Evolutionary conservation across 345 rosid species (phyloP).

Genomic region (Cardiospermum halicacabum): DNA sequence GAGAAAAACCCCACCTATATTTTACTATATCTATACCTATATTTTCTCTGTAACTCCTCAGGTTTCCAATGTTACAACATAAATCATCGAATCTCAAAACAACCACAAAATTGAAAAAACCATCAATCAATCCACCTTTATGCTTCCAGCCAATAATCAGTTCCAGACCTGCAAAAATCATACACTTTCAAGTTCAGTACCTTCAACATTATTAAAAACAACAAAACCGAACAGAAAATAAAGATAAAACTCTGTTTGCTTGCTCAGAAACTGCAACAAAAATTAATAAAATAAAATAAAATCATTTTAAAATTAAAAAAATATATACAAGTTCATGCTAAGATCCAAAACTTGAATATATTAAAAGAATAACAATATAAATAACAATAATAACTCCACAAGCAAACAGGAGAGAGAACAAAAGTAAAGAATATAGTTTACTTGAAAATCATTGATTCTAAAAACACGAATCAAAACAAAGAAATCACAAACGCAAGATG

Average conservation of each 20-base stretch:
- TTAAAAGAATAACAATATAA: background rate
- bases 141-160: background rate
- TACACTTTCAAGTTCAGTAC: slow-evolving; percentile 10
- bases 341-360: background rate
- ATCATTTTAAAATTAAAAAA: slow-evolving; percentile 3
- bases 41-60: too few relatives aligned
- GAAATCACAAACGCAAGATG: background rate
- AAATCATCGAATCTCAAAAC: slow-evolving; percentile 13
- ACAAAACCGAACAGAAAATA: background rate
- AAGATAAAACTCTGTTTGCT: background rate
- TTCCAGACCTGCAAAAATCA: slow-evolving; percentile 19
- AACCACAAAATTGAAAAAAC: slow-evolving; percentile 2
- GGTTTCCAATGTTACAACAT: background rate
- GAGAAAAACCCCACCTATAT: background rate
- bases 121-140: slow-evolving; percentile 21
- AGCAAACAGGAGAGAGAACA: slow-evolving; percentile 19
- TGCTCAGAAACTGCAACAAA: slow-evolving; percentile 17
- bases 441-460: slow-evolving; percentile 18
- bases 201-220: background rate
- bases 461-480: background rate
- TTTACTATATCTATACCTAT: too few relatives aligned
- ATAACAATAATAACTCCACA: slow-evolving; percentile 13
- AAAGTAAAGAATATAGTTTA: background rate
- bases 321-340: background rate
- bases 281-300: background rate